A percentile compares a stretch with the other conserved stretches of the same genome.
phyloP scores from a whole-genome alignment of 257 asterid genomes.

The Mentha longifolia region DNA sequence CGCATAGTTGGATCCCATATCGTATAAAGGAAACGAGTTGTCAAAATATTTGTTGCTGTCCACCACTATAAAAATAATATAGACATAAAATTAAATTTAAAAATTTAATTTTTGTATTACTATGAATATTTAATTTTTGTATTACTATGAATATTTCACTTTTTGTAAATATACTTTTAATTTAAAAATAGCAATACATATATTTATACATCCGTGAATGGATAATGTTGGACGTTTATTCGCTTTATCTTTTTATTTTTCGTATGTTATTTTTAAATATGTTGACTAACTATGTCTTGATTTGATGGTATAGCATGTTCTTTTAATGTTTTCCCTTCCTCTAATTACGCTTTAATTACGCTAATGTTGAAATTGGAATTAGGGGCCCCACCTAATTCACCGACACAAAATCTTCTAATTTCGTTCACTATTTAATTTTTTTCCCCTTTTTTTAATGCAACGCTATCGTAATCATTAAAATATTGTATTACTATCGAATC shows the following conservation, averaged over 20 bases:
- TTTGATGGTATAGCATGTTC: not conserved
- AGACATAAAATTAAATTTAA: not conserved
- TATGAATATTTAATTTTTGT: too few species aligned
- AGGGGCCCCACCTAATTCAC: not conserved
- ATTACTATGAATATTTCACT: not conserved
- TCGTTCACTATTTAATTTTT: not conserved
- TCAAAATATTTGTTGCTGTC: not conserved
- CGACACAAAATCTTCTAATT: slow-evolving; percentile 9
- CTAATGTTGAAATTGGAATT: slow-evolving; percentile 14
- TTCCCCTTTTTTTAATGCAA: not conserved
- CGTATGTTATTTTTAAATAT: not conserved
- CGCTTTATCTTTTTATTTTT: not conserved
- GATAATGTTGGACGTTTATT: not conserved
- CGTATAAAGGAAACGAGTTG: not conserved
- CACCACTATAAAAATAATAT: not conserved
- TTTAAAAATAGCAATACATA: too few species aligned
- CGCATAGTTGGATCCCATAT: not conserved
- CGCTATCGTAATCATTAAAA: too few species aligned
- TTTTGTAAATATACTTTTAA: not conserved
- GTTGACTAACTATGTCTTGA: not conserved
- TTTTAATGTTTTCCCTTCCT: slow-evolving; percentile 12
- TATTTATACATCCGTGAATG: not conserved
- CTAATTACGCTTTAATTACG: slow-evolving; percentile 14
- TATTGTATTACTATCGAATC: not conserved
- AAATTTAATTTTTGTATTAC: too few species aligned